Base-by-base conservation (phyloP, 2,329 filamentous ascomycete genomes). In the Aspergillus cejpii region DNA sequence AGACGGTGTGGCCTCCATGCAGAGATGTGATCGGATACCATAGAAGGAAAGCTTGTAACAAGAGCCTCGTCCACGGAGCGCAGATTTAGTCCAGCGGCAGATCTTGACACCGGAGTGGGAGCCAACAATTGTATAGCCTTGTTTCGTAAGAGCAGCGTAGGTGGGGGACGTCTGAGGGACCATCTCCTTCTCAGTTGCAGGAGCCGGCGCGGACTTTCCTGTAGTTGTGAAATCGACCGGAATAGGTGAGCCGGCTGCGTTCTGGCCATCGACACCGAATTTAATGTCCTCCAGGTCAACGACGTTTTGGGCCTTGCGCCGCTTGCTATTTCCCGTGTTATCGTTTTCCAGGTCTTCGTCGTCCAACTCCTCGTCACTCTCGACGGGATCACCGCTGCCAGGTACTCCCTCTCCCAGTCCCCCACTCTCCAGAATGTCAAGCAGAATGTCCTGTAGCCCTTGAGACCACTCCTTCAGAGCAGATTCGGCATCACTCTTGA, bases 41-140 rank as follows among this genome's bases (percentile, higher is more conserved):
- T 98, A 98, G 67, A 98, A 94, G 0, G 87, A 94, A 68, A 82
- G 96, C 63, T 98, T 97, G 76, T 98, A 98, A 73, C 91, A 98
- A 19, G 87, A 94, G 3, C 91, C 92, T 31, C 91, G 84, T 10
- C 91, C 91, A 29, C 91, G 86, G 1, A 97, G 81, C 7, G 91
- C 91, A 1, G 90, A 96, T 69, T 98, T 98, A 7, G 92, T 97
- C 91, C 91, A 98, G 24, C 92, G 87, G 64, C 91, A 98, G 58
- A 96, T 95, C 69, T 97, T 97, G 54, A 97, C 91, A 23, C 91
- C 91, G 0, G 88, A 94, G 69, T 97, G 92, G 0, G 87, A 91
- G 42, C 92, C 92, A 28, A 98, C 85, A 47, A 97, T 96, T 1
- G 86, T 84, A 65, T 97, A 97, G 20, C 91, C 91, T 74, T 98